Percentiles rank a stretch among this genome's conserved stretches.
phyloP scores from a whole-genome alignment of 2,329 filamentous ascomycete species.

The Fusarium miscanthi region DNA sequence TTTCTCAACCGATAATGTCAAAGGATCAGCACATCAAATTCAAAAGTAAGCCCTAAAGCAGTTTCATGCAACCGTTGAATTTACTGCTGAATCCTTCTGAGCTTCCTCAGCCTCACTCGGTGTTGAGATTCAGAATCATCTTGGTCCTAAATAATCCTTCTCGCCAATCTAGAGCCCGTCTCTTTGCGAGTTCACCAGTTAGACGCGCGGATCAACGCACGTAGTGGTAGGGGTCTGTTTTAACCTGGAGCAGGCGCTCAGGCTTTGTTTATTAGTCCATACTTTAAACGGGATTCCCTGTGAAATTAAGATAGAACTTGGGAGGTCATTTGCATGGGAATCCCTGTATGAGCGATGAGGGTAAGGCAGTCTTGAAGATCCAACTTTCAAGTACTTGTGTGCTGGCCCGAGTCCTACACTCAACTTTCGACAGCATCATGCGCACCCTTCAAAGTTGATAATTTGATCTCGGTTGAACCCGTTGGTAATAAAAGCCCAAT shows the following conservation, averaged over 20 bases:
- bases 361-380: background rate
- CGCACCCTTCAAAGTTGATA: accelerated
- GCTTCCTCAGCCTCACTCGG: background rate
- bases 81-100: background rate
- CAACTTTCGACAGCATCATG: accelerated
- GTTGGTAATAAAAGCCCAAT: too few relatives aligned
- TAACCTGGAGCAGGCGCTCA: background rate
- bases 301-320: background rate
- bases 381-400: too few relatives aligned
- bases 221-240: slow-evolving; percentile 10
- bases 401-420: background rate
- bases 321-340: background rate
- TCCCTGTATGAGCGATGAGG: background rate
- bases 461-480: too few relatives aligned
- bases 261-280: background rate
- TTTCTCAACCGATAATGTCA: background rate
- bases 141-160: slow-evolving; percentile 11
- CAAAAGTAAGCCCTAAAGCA: slow-evolving; percentile 5
- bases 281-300: background rate
- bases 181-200: slow-evolving; percentile 4
- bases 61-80: background rate
- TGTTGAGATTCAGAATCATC: background rate
- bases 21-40: background rate
- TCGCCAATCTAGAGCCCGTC: background rate
- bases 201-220: slow-evolving; percentile 1